Evolutionary conservation across 164 flowering plant species (phyloP), one percentile per base, ranked within the genome.

Genomic region (Liriodendron chinense): DNA sequence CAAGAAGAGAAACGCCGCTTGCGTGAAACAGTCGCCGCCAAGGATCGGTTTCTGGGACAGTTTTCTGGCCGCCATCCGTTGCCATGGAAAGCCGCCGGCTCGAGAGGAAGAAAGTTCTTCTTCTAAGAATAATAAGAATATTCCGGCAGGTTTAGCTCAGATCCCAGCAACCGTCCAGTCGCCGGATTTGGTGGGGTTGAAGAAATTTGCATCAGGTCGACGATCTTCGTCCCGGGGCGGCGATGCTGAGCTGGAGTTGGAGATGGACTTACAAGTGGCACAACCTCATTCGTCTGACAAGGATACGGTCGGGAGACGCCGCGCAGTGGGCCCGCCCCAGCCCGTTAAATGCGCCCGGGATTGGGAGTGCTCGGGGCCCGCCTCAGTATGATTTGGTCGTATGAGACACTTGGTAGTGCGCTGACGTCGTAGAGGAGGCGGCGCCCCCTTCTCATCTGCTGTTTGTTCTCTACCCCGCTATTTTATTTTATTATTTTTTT

Each of bases 181-280:
- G 43, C 87, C 89, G 56, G 82, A 88, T 67, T 74, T 93, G 79
- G 93, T 90, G 9, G 92, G 88, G 8, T 71, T 91, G 88, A 83
- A 77, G 75, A 83, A 86, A 84, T 90, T 93, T 78, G 74, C 86
- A 0, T 91, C 97, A 0, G 97, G 96, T 1, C 80, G 97, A 80
- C 79, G 84, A 47, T 85, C 94, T 47, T 83, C 75, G 25, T 43
- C 82, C 47, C 80, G 83, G 88, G 79, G 43, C 20, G 23, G 9
- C 23, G 83, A 69, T 9, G 78, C 22, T 43, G 43, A 34, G 43
- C 43, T 34, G 43, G 43, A 34, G 5, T 34, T 34, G 43, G 43
- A 34, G 5, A 34, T 34, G 7, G 77, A 78, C 4, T 47, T 72
- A 24, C 21, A 57, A 24, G 59, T 57, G 25, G 69, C 20, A 3